Percentiles rank a stretch among this genome's conserved stretches.
Evolutionary conservation across 129 eudicot genomes (phyloP).

Genomic region (Chrysanthemum makinoi): DNA sequence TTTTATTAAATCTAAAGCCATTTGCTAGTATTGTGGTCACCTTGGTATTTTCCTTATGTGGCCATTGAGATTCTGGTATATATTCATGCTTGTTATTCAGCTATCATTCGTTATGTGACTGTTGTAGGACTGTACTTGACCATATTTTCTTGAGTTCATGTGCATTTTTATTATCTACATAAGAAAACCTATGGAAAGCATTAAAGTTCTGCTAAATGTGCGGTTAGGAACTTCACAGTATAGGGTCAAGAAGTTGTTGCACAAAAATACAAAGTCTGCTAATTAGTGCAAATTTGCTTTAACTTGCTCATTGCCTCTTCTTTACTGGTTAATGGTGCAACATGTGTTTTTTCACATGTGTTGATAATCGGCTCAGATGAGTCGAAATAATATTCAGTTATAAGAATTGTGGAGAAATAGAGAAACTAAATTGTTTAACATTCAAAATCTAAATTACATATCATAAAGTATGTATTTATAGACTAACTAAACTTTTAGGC

Average conservation of each 20-base stretch:
- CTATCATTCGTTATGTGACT: neutral
- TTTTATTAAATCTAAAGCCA: neutral
- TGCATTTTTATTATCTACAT: slow-evolving; percentile 10
- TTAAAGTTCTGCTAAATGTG: too few relatives aligned
- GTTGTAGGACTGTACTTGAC: neutral
- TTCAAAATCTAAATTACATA: too few relatives aligned
- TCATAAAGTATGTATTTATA: too few relatives aligned
- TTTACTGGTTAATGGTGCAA: neutral
- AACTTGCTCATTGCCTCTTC: slow-evolving; percentile 1
- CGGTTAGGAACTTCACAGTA: too few relatives aligned
- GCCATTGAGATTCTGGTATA: slow-evolving; percentile 3
- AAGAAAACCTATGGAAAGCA: too few relatives aligned
- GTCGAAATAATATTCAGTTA: neutral
- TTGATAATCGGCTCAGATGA: too few relatives aligned
- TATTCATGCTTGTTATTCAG: neutral
- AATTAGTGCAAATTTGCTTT: neutral
- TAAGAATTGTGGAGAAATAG: neutral
- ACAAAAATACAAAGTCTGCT: neutral
- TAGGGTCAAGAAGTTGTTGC: neutral
- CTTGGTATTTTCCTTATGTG: neutral
- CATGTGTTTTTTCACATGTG: slow-evolving; percentile 6
- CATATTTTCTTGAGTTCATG: slow-evolving; percentile 9
- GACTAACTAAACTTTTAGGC: too few relatives aligned
- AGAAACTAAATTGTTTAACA: too few relatives aligned
- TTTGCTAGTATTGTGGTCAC: neutral